phyloP scores from a whole-genome alignment of 2,329 filamentous ascomycete species.

The Talaromyces amestolkiae region DNA sequence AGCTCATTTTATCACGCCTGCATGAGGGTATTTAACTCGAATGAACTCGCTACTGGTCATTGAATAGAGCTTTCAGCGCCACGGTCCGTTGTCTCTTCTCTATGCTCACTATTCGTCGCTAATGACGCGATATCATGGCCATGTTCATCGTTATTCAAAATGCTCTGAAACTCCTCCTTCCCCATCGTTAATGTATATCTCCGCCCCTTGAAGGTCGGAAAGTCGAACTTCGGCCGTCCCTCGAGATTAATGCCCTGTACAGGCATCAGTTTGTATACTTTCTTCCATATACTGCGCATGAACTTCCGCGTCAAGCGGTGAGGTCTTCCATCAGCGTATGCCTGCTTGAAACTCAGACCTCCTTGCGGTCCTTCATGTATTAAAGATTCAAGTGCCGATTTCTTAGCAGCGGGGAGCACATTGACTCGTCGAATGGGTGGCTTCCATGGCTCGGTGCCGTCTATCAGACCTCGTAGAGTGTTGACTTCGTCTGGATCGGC shows the following conservation, averaged over 20 bases:
- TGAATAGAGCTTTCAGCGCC: not conserved
- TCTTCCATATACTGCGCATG: slow-evolving; percentile 39
- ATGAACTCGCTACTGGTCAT: not conserved
- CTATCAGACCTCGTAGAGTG: slow-evolving; percentile 34
- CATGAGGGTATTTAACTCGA: not conserved
- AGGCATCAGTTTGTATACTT: slow-evolving; percentile 35
- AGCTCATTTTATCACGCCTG: not conserved
- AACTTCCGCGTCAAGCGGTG: slow-evolving; percentile 41
- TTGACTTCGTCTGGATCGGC: slow-evolving; percentile 38
- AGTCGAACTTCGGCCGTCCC: slow-evolving; percentile 29
- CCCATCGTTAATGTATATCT: slow-evolving; percentile 4
- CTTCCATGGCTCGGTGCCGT: slow-evolving; percentile 34
- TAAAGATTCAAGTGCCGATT: slow-evolving; percentile 26
- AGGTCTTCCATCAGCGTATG: slow-evolving; percentile 37
- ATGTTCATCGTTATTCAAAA: slow-evolving; percentile 13
- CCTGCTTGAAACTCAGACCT: slow-evolving; percentile 31
- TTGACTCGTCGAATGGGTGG: slow-evolving; percentile 4
- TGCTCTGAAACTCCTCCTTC: not conserved
- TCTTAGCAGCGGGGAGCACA: not conserved
- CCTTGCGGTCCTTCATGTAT: slow-evolving; percentile 39
- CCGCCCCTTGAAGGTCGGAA: slow-evolving; percentile 24
- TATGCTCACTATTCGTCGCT: not conserved
- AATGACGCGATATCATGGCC: too few relatives aligned
- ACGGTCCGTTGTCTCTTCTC: not conserved
- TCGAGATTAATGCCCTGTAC: slow-evolving; percentile 27